A percentile compares a stretch with the other conserved stretches of the same genome.
These are phyloP conservation scores for Rusavskia elegans DNA, from an alignment of 495 filamentous ascomycete genomes.

Conservation along the genomic window DNA sequence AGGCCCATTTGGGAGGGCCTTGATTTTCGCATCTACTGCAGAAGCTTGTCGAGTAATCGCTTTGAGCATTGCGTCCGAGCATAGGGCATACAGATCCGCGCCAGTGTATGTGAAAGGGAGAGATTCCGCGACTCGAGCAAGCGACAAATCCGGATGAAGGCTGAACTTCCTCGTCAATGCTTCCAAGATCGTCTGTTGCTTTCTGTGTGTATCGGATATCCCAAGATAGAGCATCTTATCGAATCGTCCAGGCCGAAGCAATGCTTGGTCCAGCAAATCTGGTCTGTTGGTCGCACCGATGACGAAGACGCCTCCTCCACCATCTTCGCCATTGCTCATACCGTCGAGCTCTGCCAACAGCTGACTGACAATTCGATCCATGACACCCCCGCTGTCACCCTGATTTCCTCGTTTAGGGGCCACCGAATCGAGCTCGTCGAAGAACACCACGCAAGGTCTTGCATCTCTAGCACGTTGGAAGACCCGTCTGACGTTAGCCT, in stretches of 20 bases:
- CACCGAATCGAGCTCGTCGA: constrained; percentile 94
- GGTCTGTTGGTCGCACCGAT: constrained; percentile 94
- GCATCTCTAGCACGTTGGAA: constrained; percentile 92
- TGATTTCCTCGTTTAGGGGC: constrained; percentile 96
- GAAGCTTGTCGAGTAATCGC: constrained; percentile 84
- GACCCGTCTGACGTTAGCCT: constrained; percentile 90
- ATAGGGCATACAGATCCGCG: constrained; percentile 90
- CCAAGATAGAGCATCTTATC: constrained; percentile 99
- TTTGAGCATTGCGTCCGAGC: constrained; percentile 97
- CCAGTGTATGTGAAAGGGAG: constrained; percentile 95
- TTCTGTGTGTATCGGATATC: constrained; percentile 90
- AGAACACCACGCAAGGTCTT: constrained; percentile 95
- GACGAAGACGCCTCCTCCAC: constrained; percentile 79
- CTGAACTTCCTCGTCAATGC: constrained; percentile 90
- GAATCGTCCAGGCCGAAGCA: constrained; percentile 83
- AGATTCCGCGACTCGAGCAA: constrained; percentile 52
- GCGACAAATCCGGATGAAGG: constrained; percentile 58
- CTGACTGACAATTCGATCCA: constrained; percentile 97
- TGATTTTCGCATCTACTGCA: constrained; percentile 72
- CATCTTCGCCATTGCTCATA: constrained; percentile 71
- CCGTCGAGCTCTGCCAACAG: constrained; percentile 89
- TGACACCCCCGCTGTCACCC: constrained; percentile 93
- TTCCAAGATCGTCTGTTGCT: constrained; percentile 87
- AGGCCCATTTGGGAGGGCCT: constrained; percentile 31
- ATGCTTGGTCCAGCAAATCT: constrained; percentile 79